phyloP scores from a whole-genome alignment of 176 grass and related monocot species.

The Cymbopogon citratus region DNA sequence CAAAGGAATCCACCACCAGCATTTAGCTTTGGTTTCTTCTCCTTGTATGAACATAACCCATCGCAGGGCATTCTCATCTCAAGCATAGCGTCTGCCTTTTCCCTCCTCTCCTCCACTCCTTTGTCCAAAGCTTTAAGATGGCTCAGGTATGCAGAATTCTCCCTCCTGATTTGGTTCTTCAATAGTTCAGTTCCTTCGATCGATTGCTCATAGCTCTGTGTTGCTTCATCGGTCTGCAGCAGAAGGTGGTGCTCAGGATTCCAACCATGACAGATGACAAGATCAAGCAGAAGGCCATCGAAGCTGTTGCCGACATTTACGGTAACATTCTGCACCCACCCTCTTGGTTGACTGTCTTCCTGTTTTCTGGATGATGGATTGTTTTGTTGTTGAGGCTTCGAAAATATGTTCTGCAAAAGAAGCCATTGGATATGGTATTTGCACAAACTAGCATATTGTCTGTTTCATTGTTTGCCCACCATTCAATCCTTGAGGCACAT shows the following conservation, averaged over 20 bases:
- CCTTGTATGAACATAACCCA: slow-evolving; percentile 26
- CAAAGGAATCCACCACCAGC: slow-evolving; percentile 30
- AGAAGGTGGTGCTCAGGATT: slow-evolving; percentile 79
- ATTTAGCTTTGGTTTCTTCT: slow-evolving; percentile 26
- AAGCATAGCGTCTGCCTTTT: background rate
- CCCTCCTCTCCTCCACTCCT: background rate
- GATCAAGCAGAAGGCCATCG: slow-evolving; percentile 88
- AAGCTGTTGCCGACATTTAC: slow-evolving; percentile 73
- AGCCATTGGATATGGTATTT: background rate
- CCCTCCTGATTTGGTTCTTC: background rate
- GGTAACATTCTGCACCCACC: slow-evolving; percentile 33
- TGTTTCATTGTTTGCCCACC: background rate
- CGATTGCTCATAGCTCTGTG: background rate
- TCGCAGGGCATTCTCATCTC: slow-evolving; percentile 14
- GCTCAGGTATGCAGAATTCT: slow-evolving; percentile 53
- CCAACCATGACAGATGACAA: slow-evolving; percentile 81
- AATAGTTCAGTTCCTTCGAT: background rate
- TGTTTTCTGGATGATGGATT: background rate
- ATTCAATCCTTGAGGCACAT: background rate
- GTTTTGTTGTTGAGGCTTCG: background rate
- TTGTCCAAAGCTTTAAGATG: slow-evolving; percentile 38
- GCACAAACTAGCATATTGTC: background rate
- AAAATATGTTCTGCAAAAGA: background rate
- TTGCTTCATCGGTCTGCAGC: slow-evolving; percentile 20
- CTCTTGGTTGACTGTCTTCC: background rate